Percentiles rank a stretch among this genome's conserved stretches.
phyloP scores from a whole-genome alignment of 2,329 filamentous ascomycete genomes.

The Trichophaea hybrida region DNA sequence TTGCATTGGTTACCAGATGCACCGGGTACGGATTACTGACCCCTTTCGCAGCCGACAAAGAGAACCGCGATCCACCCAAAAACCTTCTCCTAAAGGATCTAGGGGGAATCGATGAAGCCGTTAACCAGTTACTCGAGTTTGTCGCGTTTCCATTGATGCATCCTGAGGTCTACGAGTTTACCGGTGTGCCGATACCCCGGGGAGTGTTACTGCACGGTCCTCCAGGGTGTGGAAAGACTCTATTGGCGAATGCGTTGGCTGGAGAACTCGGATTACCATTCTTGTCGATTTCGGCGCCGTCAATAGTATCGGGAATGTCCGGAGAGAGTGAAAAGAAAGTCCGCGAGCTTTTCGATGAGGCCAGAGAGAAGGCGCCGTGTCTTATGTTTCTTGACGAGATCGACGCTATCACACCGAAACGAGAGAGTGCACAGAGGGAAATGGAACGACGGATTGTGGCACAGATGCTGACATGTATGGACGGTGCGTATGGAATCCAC shows the following conservation, averaged over 20 bases:
- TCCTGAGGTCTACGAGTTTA: constrained; percentile 49
- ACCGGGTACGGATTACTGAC: neutral
- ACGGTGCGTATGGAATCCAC: constrained; percentile 34
- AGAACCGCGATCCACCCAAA: constrained; percentile 49
- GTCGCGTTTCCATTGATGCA: constrained; percentile 58
- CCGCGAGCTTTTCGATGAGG: constrained; percentile 73
- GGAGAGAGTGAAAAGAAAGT: constrained; percentile 81
- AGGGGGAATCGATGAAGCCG: constrained; percentile 60
- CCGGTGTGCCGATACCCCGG: constrained; percentile 33
- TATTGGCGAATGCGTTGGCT: constrained; percentile 66
- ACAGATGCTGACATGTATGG: constrained; percentile 76
- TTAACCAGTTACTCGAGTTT: constrained; percentile 53
- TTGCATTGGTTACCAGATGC: neutral
- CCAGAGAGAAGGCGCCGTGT: constrained; percentile 70
- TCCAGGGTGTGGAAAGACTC: constrained; percentile 74
- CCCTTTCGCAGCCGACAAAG: constrained; percentile 33
- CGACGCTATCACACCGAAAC: constrained; percentile 76
- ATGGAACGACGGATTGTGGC: constrained; percentile 80
- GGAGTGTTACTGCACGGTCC: constrained; percentile 63
- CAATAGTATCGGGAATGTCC: constrained; percentile 72
- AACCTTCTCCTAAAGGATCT: constrained; percentile 56
- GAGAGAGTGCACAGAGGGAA: constrained; percentile 68
- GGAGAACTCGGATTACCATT: constrained; percentile 62
- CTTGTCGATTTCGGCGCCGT: constrained; percentile 67
- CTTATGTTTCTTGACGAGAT: constrained; percentile 87